Percentiles rank a stretch among this genome's conserved stretches.
Conservation (phyloP, 176 grass and related monocot genomes). For the Alloteropsis semialata region DNA sequence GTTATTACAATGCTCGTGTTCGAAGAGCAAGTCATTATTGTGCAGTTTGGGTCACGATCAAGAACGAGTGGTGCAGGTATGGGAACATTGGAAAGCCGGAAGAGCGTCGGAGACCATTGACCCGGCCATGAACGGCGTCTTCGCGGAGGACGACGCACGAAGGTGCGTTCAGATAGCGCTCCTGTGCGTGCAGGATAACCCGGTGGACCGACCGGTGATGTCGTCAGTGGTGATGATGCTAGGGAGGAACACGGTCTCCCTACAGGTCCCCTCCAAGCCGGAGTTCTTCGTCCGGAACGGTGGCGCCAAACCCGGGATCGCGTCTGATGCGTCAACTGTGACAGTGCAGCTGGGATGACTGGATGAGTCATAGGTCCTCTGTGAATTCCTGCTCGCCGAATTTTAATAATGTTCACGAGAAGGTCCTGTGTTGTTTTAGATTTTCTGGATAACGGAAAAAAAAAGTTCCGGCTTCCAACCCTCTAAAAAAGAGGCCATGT, state of each 20-base stretch:
- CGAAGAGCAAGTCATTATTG: not conserved
- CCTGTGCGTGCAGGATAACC: not conserved
- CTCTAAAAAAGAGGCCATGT: no score
- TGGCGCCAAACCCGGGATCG: no score
- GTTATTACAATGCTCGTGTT: no score
- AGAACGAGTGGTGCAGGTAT: not conserved
- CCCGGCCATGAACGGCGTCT: not conserved
- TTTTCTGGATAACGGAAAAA: no score
- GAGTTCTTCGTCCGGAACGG: no score
- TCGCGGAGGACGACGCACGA: not conserved
- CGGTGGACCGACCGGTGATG: not conserved
- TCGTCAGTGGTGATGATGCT: not conserved
- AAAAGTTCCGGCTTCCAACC: no score
- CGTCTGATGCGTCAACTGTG: no score
- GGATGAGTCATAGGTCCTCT: no score
- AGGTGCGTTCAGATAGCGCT: conserved; percentile 25
- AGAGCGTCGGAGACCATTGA: conserved; percentile 1
- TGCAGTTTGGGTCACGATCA: not conserved
- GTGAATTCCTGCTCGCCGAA: no score
- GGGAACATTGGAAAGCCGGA: not conserved
- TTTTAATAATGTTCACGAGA: no score
- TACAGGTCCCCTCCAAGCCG: not conserved
- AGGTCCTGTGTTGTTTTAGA: no score
- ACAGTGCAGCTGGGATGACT: no score
- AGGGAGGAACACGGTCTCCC: not conserved